phyloP scores from a whole-genome alignment of 1,284 basidiomycete genomes.

The Leccinum ponderosum region DNA sequence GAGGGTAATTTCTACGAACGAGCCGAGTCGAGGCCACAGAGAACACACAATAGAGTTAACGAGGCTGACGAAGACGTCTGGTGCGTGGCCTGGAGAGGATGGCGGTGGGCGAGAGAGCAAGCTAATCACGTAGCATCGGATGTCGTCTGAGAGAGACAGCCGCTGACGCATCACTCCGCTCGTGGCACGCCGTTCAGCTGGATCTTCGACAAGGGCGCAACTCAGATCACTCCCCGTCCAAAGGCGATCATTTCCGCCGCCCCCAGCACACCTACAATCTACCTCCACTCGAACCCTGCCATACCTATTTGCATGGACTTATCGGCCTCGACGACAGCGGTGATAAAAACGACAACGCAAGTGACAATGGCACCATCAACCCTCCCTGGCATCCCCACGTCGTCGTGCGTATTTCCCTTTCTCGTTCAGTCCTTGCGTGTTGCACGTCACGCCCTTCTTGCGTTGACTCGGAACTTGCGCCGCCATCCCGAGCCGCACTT shows the following conservation, averaged over 20 bases:
- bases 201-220: not conserved
- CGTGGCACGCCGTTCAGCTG: not conserved
- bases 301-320: no score
- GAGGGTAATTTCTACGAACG: not conserved
- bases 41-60: not conserved
- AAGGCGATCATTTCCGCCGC: not conserved
- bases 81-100: not conserved
- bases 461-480: no score
- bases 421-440: no score
- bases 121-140: not conserved
- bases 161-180: not conserved
- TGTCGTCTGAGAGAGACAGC: not conserved
- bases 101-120: not conserved
- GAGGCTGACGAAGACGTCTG: not conserved
- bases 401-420: no score
- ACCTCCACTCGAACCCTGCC: no score
- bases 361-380: no score
- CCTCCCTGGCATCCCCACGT: no score
- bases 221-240: not conserved
- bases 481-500: no score
- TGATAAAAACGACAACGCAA: no score
- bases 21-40: not conserved
- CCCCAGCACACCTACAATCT: not conserved
- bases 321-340: no score
- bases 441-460: no score